These are phyloP conservation scores for Cutaneotrichosporon sp. DNA, from an alignment of 1,284 basidiomycete species.

Conservation along the genomic window DNA sequence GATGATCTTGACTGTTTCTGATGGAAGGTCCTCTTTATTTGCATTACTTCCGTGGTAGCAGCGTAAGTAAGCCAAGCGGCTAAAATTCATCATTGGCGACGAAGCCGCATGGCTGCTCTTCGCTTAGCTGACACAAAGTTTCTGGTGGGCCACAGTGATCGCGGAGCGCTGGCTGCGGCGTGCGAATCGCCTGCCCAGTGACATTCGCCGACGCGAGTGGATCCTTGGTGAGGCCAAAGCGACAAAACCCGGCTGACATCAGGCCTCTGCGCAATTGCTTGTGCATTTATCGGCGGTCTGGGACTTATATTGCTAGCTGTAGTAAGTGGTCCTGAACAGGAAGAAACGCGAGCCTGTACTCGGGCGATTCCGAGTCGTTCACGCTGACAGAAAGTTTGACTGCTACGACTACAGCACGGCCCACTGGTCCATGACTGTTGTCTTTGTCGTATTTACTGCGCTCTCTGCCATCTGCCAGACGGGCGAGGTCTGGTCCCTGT, in stretches of 20 bases:
- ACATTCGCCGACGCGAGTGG: constrained; percentile 46
- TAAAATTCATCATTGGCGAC: too few relatives aligned
- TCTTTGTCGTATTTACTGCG: constrained; percentile 52
- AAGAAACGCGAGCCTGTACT: too few relatives aligned
- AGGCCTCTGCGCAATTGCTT: constrained; percentile 51
- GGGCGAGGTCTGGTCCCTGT: constrained; percentile 49
- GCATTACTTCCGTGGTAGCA: constrained; percentile 33
- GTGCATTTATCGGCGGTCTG: constrained; percentile 47
- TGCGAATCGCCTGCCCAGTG: constrained; percentile 51
- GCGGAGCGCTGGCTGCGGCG: constrained; percentile 52
- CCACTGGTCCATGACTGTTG: constrained; percentile 52
- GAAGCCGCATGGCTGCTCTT: too few relatives aligned
- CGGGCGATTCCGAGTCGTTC: too few relatives aligned
- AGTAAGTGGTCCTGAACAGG: too few relatives aligned
- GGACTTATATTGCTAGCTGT: constrained; percentile 50
- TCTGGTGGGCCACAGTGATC: constrained; percentile 48
- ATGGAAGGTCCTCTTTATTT: constrained; percentile 42
- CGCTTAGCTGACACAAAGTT: constrained; percentile 11
- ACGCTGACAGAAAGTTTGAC: too few relatives aligned
- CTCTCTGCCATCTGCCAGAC: constrained; percentile 52
- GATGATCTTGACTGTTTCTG: too few relatives aligned
- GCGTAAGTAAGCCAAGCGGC: constrained; percentile 18
- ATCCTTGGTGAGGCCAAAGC: constrained; percentile 32
- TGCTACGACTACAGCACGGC: constrained; percentile 48
- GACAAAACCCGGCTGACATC: constrained; percentile 9